Conservation (phyloP, 2,329 filamentous ascomycete species). For the Peltaster fructicola region DNA sequence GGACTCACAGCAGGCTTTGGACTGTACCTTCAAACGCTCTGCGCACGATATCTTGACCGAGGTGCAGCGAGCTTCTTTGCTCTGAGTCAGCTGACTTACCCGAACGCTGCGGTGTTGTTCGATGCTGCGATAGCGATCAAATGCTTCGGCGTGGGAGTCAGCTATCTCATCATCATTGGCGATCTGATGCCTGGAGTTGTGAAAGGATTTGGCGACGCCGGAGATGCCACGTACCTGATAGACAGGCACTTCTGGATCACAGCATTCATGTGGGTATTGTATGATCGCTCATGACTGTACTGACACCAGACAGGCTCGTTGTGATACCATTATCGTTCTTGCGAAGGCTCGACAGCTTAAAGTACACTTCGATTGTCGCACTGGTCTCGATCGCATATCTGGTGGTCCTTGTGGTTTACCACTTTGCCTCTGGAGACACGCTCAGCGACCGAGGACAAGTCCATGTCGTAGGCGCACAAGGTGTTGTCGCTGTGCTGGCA, state of each 20-base stretch:
- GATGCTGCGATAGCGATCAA: conserved; percentile 93
- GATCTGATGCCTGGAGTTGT: conserved; percentile 95
- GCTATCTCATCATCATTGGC: conserved; percentile 96
- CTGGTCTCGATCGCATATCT: conserved; percentile 87
- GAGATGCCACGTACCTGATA: conserved; percentile 53
- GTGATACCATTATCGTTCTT: conserved; percentile 92
- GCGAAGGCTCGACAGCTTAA: conserved; percentile 78
- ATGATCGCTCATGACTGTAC: too few species aligned
- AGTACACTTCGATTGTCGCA: conserved; percentile 88
- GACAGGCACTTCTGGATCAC: conserved; percentile 97
- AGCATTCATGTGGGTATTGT: conserved; percentile 67
- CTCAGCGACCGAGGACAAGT: conserved; percentile 57
- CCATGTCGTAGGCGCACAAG: conserved; percentile 59
- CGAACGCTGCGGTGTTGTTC: conserved; percentile 87
- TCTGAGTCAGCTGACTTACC: conserved; percentile 91
- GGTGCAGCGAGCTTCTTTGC: conserved; percentile 86
- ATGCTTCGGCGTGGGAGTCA: conserved; percentile 93
- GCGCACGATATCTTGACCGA: conserved; percentile 79
- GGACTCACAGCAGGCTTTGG: conserved; percentile 79
- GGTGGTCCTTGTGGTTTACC: conserved; percentile 80
- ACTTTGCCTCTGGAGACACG: conserved; percentile 66
- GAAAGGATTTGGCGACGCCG: conserved; percentile 53
- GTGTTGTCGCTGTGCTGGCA: conserved; percentile 60
- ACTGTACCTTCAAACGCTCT: conserved; percentile 84
- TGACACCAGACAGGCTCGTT: conserved; percentile 41